Percentiles rank a stretch among this genome's conserved stretches.
These are phyloP conservation scores for Colletotrichum sp. DNA, from an alignment of 2,329 filamentous ascomycete species.

Conservation along the genomic window DNA sequence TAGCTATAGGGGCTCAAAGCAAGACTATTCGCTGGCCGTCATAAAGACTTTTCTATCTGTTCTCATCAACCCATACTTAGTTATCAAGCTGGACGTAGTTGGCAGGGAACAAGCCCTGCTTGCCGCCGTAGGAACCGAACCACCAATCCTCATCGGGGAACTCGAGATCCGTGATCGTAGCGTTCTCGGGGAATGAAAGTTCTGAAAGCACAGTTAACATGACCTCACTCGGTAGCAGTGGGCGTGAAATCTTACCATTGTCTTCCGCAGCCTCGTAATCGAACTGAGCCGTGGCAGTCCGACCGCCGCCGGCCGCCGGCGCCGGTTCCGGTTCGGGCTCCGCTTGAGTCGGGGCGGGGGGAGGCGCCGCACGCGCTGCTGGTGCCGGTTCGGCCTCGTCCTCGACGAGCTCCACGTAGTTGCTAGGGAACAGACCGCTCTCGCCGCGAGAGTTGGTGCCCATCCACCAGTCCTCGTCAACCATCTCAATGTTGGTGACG, in stretches of 20 bases:
- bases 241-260: slow-evolving; percentile 63
- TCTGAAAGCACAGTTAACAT: slow-evolving; percentile 46
- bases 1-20: neutral
- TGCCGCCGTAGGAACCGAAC: slow-evolving; percentile 84
- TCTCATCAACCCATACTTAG: slow-evolving; percentile 21
- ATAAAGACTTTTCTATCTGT: slow-evolving; percentile 13
- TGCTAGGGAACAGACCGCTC: slow-evolving; percentile 91
- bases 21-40: slow-evolving; percentile 9
- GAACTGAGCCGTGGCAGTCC: slow-evolving; percentile 84
- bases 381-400: slow-evolving; percentile 53
- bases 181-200: slow-evolving; percentile 86
- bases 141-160: slow-evolving; percentile 99
- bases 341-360: slow-evolving; percentile 33
- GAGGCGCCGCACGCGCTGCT: slow-evolving; percentile 38
- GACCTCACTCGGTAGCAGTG: slow-evolving; percentile 26
- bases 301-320: slow-evolving; percentile 44
- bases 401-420: slow-evolving; percentile 89
- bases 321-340: slow-evolving; percentile 44
- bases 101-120: slow-evolving; percentile 82
- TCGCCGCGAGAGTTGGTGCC: slow-evolving; percentile 87
- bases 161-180: slow-evolving; percentile 81
- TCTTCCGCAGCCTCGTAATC: slow-evolving; percentile 98
- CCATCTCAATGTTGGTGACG: slow-evolving; percentile 93
- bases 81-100: slow-evolving; percentile 69
- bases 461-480: slow-evolving; percentile 99